These are phyloP conservation scores for Alternaria consortialis DNA, from an alignment of 2,329 filamentous ascomycete species.

Conservation along the genomic window DNA sequence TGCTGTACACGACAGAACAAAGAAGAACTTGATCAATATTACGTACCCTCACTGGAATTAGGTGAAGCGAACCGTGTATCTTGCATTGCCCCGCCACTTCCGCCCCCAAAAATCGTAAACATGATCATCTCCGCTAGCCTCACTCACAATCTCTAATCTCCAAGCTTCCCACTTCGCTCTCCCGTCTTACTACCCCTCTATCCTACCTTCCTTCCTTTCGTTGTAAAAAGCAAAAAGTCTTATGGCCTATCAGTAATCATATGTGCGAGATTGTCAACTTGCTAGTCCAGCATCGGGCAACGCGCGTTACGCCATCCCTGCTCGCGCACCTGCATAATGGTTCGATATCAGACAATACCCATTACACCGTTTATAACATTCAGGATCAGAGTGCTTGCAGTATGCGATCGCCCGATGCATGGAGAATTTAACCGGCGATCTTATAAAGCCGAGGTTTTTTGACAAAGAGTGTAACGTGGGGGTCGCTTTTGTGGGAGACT, in stretches of 20 bases:
- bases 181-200: background rate
- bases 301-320: conserved; percentile 1
- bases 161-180: background rate
- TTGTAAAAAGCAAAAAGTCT: background rate
- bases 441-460: background rate
- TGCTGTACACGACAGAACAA: background rate
- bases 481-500: background rate
- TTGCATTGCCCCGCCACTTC: conserved; percentile 1
- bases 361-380: background rate
- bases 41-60: background rate
- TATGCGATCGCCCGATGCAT: conserved; percentile 4
- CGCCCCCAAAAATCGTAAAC: background rate
- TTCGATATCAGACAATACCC: background rate
- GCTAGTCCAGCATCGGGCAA: background rate
- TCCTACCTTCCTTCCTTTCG: background rate
- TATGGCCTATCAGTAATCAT: background rate
- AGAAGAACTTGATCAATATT: background rate
- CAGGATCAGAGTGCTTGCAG: conserved; percentile 5
- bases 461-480: background rate
- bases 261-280: background rate
- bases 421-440: background rate
- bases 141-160: background rate
- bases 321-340: conserved; percentile 12
- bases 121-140: background rate
- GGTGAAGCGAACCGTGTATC: conserved; percentile 1